These are phyloP conservation scores for Alternaria sp. DNA, from an alignment of 2,329 filamentous ascomycete genomes.

Conservation along the genomic window DNA sequence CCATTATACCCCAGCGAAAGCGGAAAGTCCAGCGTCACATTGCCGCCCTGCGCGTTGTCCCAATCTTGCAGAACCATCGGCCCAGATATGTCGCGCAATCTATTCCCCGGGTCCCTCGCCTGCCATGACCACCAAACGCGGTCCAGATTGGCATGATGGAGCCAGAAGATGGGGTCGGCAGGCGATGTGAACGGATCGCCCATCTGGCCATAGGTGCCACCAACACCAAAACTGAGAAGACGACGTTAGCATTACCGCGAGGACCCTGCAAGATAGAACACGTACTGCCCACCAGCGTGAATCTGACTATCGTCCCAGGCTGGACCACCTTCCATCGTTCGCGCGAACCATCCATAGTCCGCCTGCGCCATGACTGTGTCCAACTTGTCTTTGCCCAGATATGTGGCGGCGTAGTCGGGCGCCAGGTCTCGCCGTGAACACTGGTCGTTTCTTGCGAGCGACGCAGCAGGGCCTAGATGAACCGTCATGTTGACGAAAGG, in stretches of 20 bases:
- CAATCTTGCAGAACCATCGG: neutral
- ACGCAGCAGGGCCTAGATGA: neutral
- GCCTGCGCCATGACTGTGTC: constrained; percentile 6
- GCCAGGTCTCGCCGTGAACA: neutral
- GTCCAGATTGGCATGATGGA: neutral
- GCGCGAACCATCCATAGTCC: constrained; percentile 11
- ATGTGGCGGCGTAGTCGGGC: neutral
- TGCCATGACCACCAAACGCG: neutral
- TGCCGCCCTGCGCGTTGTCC: neutral
- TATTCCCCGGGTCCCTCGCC: neutral
- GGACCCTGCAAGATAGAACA: neutral
- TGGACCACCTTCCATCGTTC: constrained; percentile 5
- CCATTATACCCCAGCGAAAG: neutral
- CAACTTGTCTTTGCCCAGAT: neutral
- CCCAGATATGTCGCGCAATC: neutral
- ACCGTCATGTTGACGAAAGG: neutral
- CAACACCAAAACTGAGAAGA: neutral
- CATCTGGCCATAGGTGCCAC: neutral
- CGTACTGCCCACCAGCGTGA: constrained; percentile 9
- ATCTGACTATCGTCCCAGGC: constrained; percentile 6
- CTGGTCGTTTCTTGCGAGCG: neutral
- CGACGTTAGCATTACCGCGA: neutral
- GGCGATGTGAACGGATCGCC: neutral
- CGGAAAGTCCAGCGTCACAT: neutral
- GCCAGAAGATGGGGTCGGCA: neutral